Base-by-base conservation (phyloP, 169 alveolate genomes). In the Plasmodium ovale region DNA sequence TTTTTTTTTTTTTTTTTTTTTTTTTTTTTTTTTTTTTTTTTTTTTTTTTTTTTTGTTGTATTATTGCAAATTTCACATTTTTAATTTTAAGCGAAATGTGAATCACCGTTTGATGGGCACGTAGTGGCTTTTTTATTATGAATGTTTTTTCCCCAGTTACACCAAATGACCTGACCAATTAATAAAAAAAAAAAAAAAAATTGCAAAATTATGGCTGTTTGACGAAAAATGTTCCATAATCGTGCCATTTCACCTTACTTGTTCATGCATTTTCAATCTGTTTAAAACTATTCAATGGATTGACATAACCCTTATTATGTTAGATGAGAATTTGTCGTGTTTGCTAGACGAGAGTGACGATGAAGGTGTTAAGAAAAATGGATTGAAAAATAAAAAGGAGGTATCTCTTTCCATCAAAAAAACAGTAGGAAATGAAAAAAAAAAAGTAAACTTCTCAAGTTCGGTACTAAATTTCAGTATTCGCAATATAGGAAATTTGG, bases 301-400 rank as follows among this genome's bases (percentile, higher is more conserved):
- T 27, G 29, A 44, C 27, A 19, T 53, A 71, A 31, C 71, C 14
- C 39, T 25, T 27, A 82, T 33, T 82, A 82, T 82, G 90, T 62
- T 82, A 12, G 90, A 82, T 65, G 90, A 82, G 53, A 82, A 82
- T n/a, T 82, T 82, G 73, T 82, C 90, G 21, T 82, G 90, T 37
- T 31, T 82, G 82, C 25, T 82, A 21, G 90, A 82, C 58, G 90
- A 82, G 25, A 82, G 90, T 58, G 90, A 82, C 16, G 90, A 82
- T 69, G 90, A 82, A n/a, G 16, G 69, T 44, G 12, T 35, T 19
- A 39, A 51, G 60, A 60, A 74, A 74, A 74, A 39, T 16, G 51
- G 44, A 33, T 14, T 25, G 33, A 74, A 74, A 60, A 74, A 53
- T 19, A 73, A 51, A 33, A 73, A 73, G 44, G 23, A 35, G 7